Evolutionary conservation across 2,329 filamentous ascomycete genomes (phyloP).

Genomic region (Coniochaeta hoffmannii): DNA sequence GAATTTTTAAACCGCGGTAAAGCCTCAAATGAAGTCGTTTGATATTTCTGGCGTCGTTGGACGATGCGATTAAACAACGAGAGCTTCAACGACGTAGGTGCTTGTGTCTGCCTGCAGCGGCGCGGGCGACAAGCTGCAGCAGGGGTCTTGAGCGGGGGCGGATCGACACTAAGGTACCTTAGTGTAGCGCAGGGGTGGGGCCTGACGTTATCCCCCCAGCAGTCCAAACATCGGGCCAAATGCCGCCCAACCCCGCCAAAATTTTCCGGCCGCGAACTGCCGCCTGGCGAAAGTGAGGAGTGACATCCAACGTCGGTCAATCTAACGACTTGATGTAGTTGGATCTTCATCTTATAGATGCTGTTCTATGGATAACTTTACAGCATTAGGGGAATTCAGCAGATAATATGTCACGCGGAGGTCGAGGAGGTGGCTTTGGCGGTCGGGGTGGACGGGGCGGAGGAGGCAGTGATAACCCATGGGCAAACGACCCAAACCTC

Average conservation of each 20-base stretch:
- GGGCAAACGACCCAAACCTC: slow-evolving; percentile 45
- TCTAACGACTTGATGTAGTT: background rate
- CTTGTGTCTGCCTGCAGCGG: background rate
- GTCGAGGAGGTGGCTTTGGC: slow-evolving; percentile 27
- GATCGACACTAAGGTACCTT: no score
- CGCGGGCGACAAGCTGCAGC: background rate
- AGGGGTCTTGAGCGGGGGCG: background rate
- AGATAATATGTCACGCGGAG: slow-evolving; percentile 41
- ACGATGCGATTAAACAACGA: no score
- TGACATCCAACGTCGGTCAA: no score
- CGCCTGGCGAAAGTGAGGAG: no score
- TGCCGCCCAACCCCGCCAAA: slow-evolving; percentile 2
- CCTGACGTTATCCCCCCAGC: no score
- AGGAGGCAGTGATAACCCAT: slow-evolving; percentile 39
- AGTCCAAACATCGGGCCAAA: no score
- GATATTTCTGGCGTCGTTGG: no score
- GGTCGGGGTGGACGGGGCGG: slow-evolving; percentile 34
- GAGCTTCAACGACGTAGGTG: background rate
- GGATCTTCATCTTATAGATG: background rate
- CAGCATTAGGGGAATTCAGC: background rate
- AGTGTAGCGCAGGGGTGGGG: background rate
- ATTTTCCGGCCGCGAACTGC: background rate
- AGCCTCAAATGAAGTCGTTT: no score
- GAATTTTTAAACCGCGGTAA: no score
- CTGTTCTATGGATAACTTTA: background rate